A percentile compares a stretch with the other conserved stretches of the same genome.
Evolutionary conservation across 139 green algal genomes (phyloP).

Genomic region (Auxenochlorella pyrenoidosa): DNA sequence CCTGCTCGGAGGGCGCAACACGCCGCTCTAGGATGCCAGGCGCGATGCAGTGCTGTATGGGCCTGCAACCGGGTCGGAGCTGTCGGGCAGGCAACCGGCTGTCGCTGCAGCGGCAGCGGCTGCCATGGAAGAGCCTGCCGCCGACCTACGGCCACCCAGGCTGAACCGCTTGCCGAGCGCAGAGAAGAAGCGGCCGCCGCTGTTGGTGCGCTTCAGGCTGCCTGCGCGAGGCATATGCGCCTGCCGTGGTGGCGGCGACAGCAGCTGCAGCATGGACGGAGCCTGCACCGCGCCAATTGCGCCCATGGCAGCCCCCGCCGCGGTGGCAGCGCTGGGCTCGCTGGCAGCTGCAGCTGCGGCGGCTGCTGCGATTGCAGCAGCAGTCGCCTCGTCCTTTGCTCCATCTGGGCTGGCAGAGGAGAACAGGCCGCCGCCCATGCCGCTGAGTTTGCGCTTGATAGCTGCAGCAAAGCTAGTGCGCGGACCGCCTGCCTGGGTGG

Average conservation of each 20-base stretch:
- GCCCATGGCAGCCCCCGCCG: neutral
- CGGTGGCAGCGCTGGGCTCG: neutral
- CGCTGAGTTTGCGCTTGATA: slow-evolving; percentile 30
- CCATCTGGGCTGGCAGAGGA: neutral
- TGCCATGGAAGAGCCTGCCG: neutral
- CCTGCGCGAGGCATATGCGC: too few relatives aligned
- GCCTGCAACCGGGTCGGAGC: too few relatives aligned
- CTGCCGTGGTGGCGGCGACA: neutral
- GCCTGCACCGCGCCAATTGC: slow-evolving; percentile 15
- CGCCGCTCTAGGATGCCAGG: too few relatives aligned
- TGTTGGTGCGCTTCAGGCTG: neutral
- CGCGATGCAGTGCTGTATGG: too few relatives aligned
- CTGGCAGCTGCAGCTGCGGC: neutral
- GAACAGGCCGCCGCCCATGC: slow-evolving; percentile 8
- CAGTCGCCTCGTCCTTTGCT: neutral
- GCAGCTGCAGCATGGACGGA: slow-evolving; percentile 31
- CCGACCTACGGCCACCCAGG: slow-evolving; percentile 1
- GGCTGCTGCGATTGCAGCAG: neutral
- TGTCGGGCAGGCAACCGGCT: too few relatives aligned
- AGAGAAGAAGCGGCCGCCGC: slow-evolving; percentile 8
- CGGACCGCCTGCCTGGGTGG: neutral
- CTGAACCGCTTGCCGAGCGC: slow-evolving; percentile 20
- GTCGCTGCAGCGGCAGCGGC: neutral
- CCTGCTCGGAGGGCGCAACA: too few relatives aligned
- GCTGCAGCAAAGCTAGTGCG: slow-evolving; percentile 22